Evolutionary conservation across 805 yeast species (phyloP).

Genomic region (Kurtzmaniella fragi): DNA sequence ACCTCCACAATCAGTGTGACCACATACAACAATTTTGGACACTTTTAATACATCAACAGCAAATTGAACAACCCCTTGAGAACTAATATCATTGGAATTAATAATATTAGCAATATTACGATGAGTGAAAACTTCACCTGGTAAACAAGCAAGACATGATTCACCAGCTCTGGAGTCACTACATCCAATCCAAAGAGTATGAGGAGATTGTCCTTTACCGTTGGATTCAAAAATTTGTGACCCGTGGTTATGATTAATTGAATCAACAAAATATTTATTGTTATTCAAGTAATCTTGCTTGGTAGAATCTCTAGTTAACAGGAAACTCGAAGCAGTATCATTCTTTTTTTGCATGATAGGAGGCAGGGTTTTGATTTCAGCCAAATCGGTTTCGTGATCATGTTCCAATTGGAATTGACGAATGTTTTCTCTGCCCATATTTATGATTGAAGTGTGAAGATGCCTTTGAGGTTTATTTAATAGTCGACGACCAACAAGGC

Average conservation of each 20-base stretch:
- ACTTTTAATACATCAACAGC: conserved; percentile 84
- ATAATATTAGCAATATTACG: conserved; percentile 84
- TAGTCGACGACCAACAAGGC: no score
- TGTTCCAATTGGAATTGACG: conserved; percentile 35
- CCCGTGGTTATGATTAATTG: conserved; percentile 47
- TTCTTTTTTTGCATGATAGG: conserved; percentile 3
- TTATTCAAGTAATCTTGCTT: conserved; percentile 45
- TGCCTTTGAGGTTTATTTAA: no score
- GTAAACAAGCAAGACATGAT: conserved; percentile 64
- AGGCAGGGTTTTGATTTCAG: not conserved
- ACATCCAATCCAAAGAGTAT: conserved; percentile 91
- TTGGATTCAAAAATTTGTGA: conserved; percentile 52
- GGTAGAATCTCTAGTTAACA: conserved; percentile 43
- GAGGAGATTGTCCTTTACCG: conserved; percentile 85
- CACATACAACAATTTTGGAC: conserved; percentile 77
- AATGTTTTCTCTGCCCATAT: conserved; percentile 40
- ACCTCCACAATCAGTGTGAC: conserved; percentile 96
- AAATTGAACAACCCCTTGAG: conserved; percentile 78
- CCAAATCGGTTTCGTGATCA: conserved; percentile 32
- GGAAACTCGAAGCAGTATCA: conserved; percentile 21
- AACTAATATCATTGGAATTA: conserved; percentile 63
- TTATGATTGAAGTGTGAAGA: no score
- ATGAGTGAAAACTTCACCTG: conserved; percentile 88
- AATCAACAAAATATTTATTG: conserved; percentile 43
- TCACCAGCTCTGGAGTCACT: conserved; percentile 90